These are phyloP conservation scores for Castanea mollissima DNA, from an alignment of 306 rosid genomes.

Conservation along the genomic window DNA sequence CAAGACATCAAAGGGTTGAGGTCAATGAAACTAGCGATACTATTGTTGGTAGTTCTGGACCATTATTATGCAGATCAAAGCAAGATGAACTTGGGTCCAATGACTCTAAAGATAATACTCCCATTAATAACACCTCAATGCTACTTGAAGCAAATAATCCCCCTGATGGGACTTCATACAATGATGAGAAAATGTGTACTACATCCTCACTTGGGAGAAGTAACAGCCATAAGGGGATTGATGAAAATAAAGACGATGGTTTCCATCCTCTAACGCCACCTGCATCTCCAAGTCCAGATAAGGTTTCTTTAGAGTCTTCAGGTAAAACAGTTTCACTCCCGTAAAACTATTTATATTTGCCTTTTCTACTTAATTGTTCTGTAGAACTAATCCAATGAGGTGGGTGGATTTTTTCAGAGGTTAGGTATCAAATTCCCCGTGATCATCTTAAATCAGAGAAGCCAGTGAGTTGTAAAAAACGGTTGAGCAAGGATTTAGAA, in stretches of 20 bases:
- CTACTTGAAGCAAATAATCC: background rate
- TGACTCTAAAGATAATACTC: constrained; percentile 4
- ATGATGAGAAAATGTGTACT: constrained; percentile 3
- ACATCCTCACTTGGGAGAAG: constrained; percentile 15
- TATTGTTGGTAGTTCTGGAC: constrained; percentile 9
- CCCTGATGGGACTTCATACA: constrained; percentile 15
- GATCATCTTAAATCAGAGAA: constrained; percentile 43
- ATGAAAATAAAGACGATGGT: constrained; percentile 22
- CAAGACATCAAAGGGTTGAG: constrained; percentile 11
- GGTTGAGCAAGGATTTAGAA: constrained; percentile 20
- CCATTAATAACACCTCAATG: constrained; percentile 3
- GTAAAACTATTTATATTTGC: background rate
- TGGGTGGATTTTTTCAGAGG: constrained; percentile 35
- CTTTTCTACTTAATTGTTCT: background rate
- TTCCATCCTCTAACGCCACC: constrained; percentile 59
- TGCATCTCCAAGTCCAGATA: constrained; percentile 43
- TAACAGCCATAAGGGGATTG: background rate
- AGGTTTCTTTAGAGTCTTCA: constrained; percentile 24
- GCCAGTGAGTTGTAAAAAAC: constrained; percentile 25
- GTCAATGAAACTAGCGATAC: constrained; percentile 18
- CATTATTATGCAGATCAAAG: constrained; percentile 10
- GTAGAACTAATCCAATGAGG: constrained; percentile 16
- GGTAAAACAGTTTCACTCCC: constrained; percentile 41
- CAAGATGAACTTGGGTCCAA: constrained; percentile 11
- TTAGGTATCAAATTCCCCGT: constrained; percentile 27